Percentiles rank a stretch among this genome's conserved stretches.
Conservation (phyloP, 2,329 filamentous ascomycete species). For the Colletotrichum sp. region DNA sequence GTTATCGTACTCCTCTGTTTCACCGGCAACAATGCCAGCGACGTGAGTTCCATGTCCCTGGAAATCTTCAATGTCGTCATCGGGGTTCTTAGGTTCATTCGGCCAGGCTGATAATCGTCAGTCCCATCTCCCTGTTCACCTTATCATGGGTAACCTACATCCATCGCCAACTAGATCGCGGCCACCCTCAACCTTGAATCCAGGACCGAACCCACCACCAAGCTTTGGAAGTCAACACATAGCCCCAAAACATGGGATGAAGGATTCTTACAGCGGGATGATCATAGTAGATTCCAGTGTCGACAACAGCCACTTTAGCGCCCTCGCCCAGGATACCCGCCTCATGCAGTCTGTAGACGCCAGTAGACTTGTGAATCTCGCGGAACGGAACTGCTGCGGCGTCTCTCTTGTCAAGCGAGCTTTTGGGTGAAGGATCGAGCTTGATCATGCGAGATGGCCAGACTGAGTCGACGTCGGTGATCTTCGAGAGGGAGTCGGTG, state of each 20-base stretch:
- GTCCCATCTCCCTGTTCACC: not conserved
- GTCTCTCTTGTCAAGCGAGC: not conserved
- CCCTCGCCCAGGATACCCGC: constrained; percentile 30
- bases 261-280: not conserved
- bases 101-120: constrained; percentile 18
- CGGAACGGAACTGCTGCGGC: not conserved
- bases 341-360: constrained; percentile 41
- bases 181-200: constrained; percentile 10
- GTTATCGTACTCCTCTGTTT: not conserved
- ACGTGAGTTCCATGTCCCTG: constrained; percentile 42
- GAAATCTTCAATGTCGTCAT: constrained; percentile 39
- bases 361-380: constrained; percentile 40
- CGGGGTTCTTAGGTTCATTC: constrained; percentile 29
- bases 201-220: constrained; percentile 8
- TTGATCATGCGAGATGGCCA: not conserved
- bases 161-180: constrained; percentile 9
- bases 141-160: constrained; percentile 19
- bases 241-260: not conserved
- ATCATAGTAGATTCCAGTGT: constrained; percentile 8
- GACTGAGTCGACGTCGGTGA: not conserved
- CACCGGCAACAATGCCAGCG: constrained; percentile 30
- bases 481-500: not conserved
- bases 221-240: not conserved
- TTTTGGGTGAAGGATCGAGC: not conserved
- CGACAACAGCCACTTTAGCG: constrained; percentile 4